Evolutionary conservation across 2,329 filamentous ascomycete species (phyloP).

Genomic region (Dactylonectria estremocensis): DNA sequence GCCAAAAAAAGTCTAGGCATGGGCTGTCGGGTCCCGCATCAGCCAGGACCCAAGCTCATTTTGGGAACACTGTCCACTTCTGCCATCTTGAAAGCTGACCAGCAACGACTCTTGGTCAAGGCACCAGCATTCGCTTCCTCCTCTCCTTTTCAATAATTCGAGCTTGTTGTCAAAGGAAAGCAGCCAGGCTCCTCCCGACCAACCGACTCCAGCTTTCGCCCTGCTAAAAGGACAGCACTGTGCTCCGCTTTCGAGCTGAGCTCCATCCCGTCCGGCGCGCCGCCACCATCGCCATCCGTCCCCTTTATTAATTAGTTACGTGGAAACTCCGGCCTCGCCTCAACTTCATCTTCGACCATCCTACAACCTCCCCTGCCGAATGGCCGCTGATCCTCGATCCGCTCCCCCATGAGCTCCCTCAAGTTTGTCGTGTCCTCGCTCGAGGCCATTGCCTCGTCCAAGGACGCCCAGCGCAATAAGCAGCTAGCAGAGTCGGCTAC

Average conservation of each 20-base stretch:
- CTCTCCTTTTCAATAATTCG: constrained; percentile 24
- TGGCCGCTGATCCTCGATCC: constrained; percentile 59
- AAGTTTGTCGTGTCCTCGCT: constrained; percentile 96
- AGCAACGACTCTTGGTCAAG: constrained; percentile 24
- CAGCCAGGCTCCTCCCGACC: constrained; percentile 2
- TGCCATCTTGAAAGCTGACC: constrained; percentile 26
- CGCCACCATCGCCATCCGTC: constrained; percentile 26
- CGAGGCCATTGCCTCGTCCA: constrained; percentile 91
- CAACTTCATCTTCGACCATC: constrained; percentile 24
- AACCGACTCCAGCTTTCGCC: neutral
- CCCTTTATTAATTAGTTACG: constrained; percentile 33
- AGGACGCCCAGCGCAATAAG: constrained; percentile 90
- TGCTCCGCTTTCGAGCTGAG: constrained; percentile 29
- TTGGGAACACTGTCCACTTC: constrained; percentile 40
- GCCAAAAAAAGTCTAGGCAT: constrained; percentile 25
- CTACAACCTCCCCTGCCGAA: constrained; percentile 52
- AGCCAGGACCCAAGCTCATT: constrained; percentile 25
- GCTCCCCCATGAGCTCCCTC: constrained; percentile 87
- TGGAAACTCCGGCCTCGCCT: constrained; percentile 18
- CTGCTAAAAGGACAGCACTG: constrained; percentile 13
- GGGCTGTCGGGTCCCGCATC: constrained; percentile 24
- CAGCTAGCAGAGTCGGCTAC: constrained; percentile 86
- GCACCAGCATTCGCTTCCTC: constrained; percentile 26
- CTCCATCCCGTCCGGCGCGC: constrained; percentile 29
- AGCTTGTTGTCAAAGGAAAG: constrained; percentile 16